Evolutionary conservation across 2,329 filamentous ascomycete species (phyloP), one percentile per base, ranked within the genome.

Genomic region (Tolypocladium inflatum): DNA sequence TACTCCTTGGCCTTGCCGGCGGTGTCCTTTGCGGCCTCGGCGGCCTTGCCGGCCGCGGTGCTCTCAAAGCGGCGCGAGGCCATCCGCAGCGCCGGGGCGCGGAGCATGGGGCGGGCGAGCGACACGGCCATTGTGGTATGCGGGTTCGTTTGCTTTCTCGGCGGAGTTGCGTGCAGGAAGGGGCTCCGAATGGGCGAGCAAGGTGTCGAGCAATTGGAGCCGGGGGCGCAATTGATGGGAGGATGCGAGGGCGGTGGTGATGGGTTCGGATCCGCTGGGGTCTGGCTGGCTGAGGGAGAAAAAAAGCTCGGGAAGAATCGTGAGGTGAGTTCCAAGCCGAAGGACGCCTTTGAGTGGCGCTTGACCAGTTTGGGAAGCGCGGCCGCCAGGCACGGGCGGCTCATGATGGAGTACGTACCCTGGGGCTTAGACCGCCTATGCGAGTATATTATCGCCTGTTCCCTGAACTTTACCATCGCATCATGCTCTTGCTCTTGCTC

Each of bases 41-140:
- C 55, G 61, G 77, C 66, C 60, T 65, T 66, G 61, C 57, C 54
- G 58, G 80, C 67, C 61, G 80, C 71, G 63, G 80, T 82, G 64
- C 82, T 86, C 76, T 87, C 80, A 77, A 83, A 82, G 69, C 84
- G 82, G 67, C 80, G 80, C 71, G 77, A 73, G 70, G 75, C 73
- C 63, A 75, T 68, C 67, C 74, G 71, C 71, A 80, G 66, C 68
- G 70, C 72, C 64, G 75, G 72, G 63, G 76, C 74, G 71, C 78
- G 77, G 68, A 77, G 69, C 67, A 77, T 66, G 59, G 75, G 76
- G 62, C 76, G 76, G 57, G 73, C 70, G 68, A 74, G 72, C 58
- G 67, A 66, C 65, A 70, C 66, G 65, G 67, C 64, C 70, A 68
- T 68, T 60, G 63, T 62, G 56, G 59, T 9, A 11, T 35, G 48